A percentile compares a stretch with the other conserved stretches of the same genome.
Conservation (phyloP, 1,284 basidiomycete species). For the Ustilago vetiveriae region DNA sequence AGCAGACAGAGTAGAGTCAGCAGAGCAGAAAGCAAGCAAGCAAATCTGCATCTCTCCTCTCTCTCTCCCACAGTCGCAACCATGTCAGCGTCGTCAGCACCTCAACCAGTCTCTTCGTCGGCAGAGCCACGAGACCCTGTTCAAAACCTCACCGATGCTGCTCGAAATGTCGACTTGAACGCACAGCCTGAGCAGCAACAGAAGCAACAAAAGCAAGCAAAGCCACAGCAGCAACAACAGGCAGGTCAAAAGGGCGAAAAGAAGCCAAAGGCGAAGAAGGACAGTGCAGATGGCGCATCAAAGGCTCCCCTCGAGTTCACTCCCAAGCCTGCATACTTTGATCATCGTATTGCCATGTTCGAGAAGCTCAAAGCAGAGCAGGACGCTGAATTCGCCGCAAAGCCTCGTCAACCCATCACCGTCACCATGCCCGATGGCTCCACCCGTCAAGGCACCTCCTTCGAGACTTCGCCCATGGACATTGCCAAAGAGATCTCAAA, state of each 20-base stretch:
- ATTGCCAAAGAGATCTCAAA: slow-evolving; percentile 88
- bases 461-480: slow-evolving; percentile 96
- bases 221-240: slow-evolving; percentile 18
- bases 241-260: slow-evolving; percentile 54
- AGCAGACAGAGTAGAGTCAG: too few relatives aligned
- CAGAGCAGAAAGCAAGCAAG: neutral
- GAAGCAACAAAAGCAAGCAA: slow-evolving; percentile 20
- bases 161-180: slow-evolving; percentile 43
- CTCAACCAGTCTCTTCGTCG: slow-evolving; percentile 52
- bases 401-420: slow-evolving; percentile 83
- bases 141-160: slow-evolving; percentile 45
- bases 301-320: slow-evolving; percentile 71
- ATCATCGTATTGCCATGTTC: slow-evolving; percentile 88
- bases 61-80: slow-evolving; percentile 6
- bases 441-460: slow-evolving; percentile 82
- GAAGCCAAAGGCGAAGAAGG: slow-evolving; percentile 54
- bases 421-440: slow-evolving; percentile 90
- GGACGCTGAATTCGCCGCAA: slow-evolving; percentile 81
- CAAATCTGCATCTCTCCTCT: neutral
- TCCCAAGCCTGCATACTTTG: slow-evolving; percentile 87
- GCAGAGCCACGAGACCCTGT: slow-evolving; percentile 49
- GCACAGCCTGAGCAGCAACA: slow-evolving; percentile 21
- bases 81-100: slow-evolving; percentile 47
- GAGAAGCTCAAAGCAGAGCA: slow-evolving; percentile 88
- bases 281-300: slow-evolving; percentile 32